phyloP scores from a whole-genome alignment of 371 early-diverging fungal genomes.

The Mucor lusitanicus region DNA sequence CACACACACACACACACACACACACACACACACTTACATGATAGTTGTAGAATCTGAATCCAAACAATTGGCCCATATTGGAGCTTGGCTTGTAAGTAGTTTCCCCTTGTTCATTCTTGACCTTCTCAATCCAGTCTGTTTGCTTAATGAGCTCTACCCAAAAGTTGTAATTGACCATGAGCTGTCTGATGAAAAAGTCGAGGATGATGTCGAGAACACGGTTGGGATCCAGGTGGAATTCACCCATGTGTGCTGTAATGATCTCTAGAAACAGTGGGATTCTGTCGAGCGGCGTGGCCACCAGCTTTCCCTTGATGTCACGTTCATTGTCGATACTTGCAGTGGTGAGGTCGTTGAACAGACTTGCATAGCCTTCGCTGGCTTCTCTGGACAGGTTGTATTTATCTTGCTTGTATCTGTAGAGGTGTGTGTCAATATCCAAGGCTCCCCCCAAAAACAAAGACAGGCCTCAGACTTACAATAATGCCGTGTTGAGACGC shows the following conservation, averaged over 20 bases:
- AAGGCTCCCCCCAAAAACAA: too few relatives aligned
- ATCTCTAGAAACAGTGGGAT: constrained; percentile 42
- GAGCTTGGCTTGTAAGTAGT: constrained; percentile 23
- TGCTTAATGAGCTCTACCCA: constrained; percentile 73
- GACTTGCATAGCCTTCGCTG: constrained; percentile 84
- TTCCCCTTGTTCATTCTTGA: constrained; percentile 7
- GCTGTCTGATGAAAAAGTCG: constrained; percentile 76
- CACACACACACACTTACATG: constrained; percentile 30
- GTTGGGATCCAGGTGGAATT: constrained; percentile 89
- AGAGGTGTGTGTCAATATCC: too few relatives aligned
- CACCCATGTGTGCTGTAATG: constrained; percentile 64
- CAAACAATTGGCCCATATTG: constrained; percentile 79
- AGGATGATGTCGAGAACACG: constrained; percentile 84
- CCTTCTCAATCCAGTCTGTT: constrained; percentile 69
- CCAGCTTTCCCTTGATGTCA: constrained; percentile 29
- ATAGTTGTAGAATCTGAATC: constrained; percentile 80
- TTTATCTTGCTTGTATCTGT: constrained; percentile 89
- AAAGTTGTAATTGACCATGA: constrained; percentile 74
- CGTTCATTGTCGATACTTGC: constrained; percentile 37
- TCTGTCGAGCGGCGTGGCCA: constrained; percentile 36
- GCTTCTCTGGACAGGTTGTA: constrained; percentile 90
- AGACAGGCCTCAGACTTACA: constrained; percentile 48
- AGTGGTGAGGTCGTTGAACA: constrained; percentile 66
- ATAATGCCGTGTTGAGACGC: constrained; percentile 66
- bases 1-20: constrained; percentile 9